Evolutionary conservation across 2,329 filamentous ascomycete species (phyloP).

Genomic region (Fusarium sambucinum): DNA sequence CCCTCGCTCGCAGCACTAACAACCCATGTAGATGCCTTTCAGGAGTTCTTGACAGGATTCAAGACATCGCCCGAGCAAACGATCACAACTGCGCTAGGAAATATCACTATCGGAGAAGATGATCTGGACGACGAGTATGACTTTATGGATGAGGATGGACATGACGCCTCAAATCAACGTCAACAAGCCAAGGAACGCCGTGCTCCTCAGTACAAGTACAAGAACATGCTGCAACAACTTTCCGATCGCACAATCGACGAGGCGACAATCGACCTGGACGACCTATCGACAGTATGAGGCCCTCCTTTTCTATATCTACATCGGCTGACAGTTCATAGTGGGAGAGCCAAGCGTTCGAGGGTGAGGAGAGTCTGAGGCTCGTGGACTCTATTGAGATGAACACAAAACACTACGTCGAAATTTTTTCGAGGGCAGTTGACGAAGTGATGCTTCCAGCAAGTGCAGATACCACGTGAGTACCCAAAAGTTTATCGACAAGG

Average conservation of each 20-base stretch:
- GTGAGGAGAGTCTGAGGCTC: constrained; percentile 75
- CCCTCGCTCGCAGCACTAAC: constrained; percentile 48
- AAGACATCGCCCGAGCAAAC: constrained; percentile 80
- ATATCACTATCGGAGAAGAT: constrained; percentile 88
- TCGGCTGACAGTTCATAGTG: constrained; percentile 65
- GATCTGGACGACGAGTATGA: constrained; percentile 91
- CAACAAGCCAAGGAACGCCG: constrained; percentile 63
- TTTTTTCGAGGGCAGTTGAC: constrained; percentile 90
- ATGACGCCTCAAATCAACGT: constrained; percentile 64
- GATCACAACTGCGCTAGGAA: constrained; percentile 84
- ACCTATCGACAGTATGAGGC: constrained; percentile 76
- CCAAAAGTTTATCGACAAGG: no score
- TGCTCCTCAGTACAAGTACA: constrained; percentile 84
- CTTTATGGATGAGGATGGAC: constrained; percentile 86
- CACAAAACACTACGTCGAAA: constrained; percentile 94
- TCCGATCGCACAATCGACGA: constrained; percentile 83
- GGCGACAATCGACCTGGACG: constrained; percentile 89
- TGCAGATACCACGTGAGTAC: constrained; percentile 77
- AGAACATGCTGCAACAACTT: constrained; percentile 86
- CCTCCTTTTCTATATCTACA: not conserved
- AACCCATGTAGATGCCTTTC: constrained; percentile 74
- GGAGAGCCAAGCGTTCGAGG: constrained; percentile 70
- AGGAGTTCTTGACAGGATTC: constrained; percentile 88
- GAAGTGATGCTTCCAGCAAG: constrained; percentile 83
- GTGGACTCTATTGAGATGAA: constrained; percentile 90